Base-by-base conservation (phyloP, 2,329 filamentous ascomycete species). In the Byssoonygena ceratinophila region DNA sequence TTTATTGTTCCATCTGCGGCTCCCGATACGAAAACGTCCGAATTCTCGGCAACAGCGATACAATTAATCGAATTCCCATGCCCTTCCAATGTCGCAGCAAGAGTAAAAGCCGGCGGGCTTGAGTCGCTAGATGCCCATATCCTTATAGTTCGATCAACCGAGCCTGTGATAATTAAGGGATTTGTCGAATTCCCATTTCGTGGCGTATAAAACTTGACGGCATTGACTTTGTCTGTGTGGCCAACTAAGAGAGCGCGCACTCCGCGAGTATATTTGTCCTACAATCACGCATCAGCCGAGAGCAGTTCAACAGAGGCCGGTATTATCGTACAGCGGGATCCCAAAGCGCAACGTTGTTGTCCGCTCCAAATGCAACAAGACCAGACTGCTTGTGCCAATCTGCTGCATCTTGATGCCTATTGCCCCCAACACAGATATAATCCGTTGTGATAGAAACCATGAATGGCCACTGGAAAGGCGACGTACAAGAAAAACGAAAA, bases 291-390 rank as follows among this genome's bases (percentile, higher is more conserved):
- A 37, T 49, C 47, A 49, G 18, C 25, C 47, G 37, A 37, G 22
- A 40, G 9, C 34, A 18, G 8, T 16, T 41, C 37, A 18, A n/a
- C 9, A 20, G 22, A 1, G 14, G 1, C 23, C 59, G 52, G 41
- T 20, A 32, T 20, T 71, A n/a, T n/a, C 82, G 69, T 75, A 90
- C 87, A 65, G 77, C 69, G 52, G 89, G 89, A 64, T 82, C 76
- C 92, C 92, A 98, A 37, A 97, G 66, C 40, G 89, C 91, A 60
- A 98, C 78, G 70, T 92, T 92, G 60, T 83, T 82, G 68, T 94
- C 87, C 7, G 90, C 84, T 29, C 92, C 92, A 71, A 87, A 98
- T 27, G 89, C 92, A 51, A 98, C 75, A 41, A 89, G 66, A 8
- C 85, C 86, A 18, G 74, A 73, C 57, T 77, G 71, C 18, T 71